Percentiles rank a stretch among this genome's conserved stretches.
These are phyloP conservation scores for Pezicula radicicola DNA, from an alignment of 2,329 filamentous ascomycete genomes.

Conservation along the genomic window DNA sequence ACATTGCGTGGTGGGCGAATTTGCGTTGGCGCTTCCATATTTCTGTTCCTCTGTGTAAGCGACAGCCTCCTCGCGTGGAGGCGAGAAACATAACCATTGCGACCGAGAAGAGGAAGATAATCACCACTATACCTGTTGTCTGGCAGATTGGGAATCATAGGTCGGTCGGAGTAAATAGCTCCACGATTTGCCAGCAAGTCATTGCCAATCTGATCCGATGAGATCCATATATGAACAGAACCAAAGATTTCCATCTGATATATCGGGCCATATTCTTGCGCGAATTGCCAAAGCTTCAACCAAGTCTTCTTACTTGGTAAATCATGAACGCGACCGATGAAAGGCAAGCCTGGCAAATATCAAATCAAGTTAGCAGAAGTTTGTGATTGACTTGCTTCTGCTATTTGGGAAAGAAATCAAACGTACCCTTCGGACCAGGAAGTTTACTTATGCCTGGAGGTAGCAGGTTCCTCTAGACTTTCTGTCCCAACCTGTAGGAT, in stretches of 20 bases:
- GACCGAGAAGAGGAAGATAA: conserved; percentile 42
- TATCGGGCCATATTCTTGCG: conserved; percentile 42
- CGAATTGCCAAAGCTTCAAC: conserved; percentile 48
- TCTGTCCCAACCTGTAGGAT: no score
- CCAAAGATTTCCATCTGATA: conserved; percentile 45
- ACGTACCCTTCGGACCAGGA: no score
- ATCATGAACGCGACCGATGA: conserved; percentile 43
- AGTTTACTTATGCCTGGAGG: no score
- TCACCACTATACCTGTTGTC: conserved; percentile 45
- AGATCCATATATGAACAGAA: conserved; percentile 45
- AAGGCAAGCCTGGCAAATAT: conserved; percentile 33
- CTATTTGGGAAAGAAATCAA: no score
- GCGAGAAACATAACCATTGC: conserved; percentile 33
- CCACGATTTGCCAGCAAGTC: conserved; percentile 41
- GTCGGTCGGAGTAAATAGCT: conserved; percentile 44
- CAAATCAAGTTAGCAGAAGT: background rate
- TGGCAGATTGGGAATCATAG: conserved; percentile 43
- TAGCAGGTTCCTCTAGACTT: no score
- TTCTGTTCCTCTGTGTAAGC: conserved; percentile 27
- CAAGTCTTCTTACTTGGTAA: conserved; percentile 38
- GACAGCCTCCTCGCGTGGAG: background rate
- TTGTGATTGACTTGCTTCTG: no score
- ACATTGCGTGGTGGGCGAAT: conserved; percentile 42
- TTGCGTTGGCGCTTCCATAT: conserved; percentile 47
- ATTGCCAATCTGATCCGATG: conserved; percentile 40